Conservation (phyloP, 1,284 basidiomycete genomes). For the Trametes polyzona region DNA sequence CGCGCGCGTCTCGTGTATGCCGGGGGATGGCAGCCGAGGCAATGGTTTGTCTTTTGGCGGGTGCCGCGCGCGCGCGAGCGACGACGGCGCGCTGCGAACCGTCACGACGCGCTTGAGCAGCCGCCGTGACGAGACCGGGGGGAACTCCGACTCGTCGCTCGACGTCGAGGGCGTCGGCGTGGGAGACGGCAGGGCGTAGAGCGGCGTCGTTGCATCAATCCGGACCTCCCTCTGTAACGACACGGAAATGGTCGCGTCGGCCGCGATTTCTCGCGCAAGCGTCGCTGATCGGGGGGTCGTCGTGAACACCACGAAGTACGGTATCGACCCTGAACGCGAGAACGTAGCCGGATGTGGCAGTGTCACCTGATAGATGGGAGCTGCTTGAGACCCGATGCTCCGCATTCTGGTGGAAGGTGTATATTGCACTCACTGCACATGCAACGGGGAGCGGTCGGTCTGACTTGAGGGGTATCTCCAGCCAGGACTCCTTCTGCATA, state of each 20-base stretch:
- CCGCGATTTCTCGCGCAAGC: conserved; percentile 64
- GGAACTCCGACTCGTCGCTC: conserved; percentile 52
- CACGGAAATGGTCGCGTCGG: conserved; percentile 69
- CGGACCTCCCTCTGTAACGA: conserved; percentile 61
- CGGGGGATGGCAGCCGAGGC: conserved; percentile 46
- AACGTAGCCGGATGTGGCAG: conserved; percentile 62
- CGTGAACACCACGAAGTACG: conserved; percentile 73
- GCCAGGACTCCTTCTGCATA: conserved; percentile 55
- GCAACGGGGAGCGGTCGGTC: conserved; percentile 66
- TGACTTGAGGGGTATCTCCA: conserved; percentile 66
- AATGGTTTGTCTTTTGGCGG: conserved; percentile 45
- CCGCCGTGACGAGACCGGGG: conserved; percentile 36
- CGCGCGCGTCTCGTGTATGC: conserved; percentile 50
- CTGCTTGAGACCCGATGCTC: not conserved
- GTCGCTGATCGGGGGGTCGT: conserved; percentile 56
- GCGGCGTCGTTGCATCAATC: conserved; percentile 40
- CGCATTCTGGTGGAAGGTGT: not conserved
- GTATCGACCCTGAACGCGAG: conserved; percentile 57
- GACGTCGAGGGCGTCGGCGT: conserved; percentile 51
- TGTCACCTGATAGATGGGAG: conserved; percentile 50
- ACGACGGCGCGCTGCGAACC: conserved; percentile 38
- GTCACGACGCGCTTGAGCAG: conserved; percentile 53
- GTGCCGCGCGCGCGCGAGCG: conserved; percentile 30
- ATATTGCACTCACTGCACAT: conserved; percentile 55
- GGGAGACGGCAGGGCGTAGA: conserved; percentile 30